These are phyloP conservation scores for Linnemannia zychae DNA, from an alignment of 192 early-diverging fungal species.

Conservation along the genomic window DNA sequence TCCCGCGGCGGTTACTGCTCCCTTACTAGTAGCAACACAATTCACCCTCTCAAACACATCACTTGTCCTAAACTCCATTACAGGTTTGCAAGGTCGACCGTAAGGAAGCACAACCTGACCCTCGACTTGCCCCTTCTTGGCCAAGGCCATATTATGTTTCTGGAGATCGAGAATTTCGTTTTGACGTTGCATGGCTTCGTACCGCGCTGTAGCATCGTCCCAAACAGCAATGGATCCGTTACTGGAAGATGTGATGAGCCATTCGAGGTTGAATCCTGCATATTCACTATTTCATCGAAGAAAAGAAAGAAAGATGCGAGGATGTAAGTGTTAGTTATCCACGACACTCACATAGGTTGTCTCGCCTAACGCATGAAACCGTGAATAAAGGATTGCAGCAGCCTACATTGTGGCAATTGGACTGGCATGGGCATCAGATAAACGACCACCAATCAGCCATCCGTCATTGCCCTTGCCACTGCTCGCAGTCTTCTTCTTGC, in stretches of 20 bases:
- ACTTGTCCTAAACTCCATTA: slow-evolving; percentile 32
- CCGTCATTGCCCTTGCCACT: slow-evolving; percentile 14
- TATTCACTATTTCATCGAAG: slow-evolving; percentile 30
- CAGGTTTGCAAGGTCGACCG: slow-evolving; percentile 30
- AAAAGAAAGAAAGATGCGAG: background rate
- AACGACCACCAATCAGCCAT: slow-evolving; percentile 38
- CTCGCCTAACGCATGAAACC: background rate
- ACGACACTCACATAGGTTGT: background rate
- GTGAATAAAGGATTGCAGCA: background rate
- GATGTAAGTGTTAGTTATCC: background rate
- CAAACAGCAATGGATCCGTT: slow-evolving; percentile 45
- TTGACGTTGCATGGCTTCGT: slow-evolving; percentile 21
- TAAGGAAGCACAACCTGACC: background rate
- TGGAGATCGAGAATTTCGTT: background rate
- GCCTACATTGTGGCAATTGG: slow-evolving; percentile 47
- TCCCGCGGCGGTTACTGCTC: background rate
- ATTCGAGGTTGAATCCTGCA: slow-evolving; percentile 44
- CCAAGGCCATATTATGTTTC: background rate
- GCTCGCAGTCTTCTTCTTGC: slow-evolving; percentile 32
- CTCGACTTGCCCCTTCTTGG: background rate
- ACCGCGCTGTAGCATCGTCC: slow-evolving; percentile 36
- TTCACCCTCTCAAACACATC: slow-evolving; percentile 50
- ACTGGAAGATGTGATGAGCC: slow-evolving; percentile 38
- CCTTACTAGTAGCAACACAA: slow-evolving; percentile 28
- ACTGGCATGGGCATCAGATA: slow-evolving; percentile 28